Percentiles rank a stretch among this genome's conserved stretches.
phyloP scores from a whole-genome alignment of 352 stramenopile genomes.

The Halophytophthora polymorphica region DNA sequence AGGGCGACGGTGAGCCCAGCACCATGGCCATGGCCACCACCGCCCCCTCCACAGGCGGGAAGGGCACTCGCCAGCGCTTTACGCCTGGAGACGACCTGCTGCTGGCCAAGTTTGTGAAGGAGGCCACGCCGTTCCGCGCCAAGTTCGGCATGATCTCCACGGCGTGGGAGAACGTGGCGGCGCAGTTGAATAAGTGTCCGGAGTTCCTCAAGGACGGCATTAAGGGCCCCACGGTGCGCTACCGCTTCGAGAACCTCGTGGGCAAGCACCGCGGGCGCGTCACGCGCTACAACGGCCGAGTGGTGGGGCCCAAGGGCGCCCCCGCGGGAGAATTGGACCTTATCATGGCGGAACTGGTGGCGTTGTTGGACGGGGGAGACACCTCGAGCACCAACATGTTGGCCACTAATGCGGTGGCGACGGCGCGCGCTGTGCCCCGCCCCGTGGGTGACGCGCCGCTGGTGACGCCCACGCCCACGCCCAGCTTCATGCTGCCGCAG shows the following conservation, averaged over 20 bases:
- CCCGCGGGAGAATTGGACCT: slow-evolving; percentile 32
- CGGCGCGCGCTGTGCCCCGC: too few species aligned
- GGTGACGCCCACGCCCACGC: too few species aligned
- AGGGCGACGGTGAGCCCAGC: slow-evolving; percentile 17
- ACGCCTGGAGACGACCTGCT: slow-evolving; percentile 29
- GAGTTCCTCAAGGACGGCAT: slow-evolving; percentile 32
- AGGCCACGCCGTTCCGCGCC: slow-evolving; percentile 26
- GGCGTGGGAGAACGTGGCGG: slow-evolving; percentile 31
- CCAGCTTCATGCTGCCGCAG: too few species aligned
- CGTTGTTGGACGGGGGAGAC: slow-evolving; percentile 26
- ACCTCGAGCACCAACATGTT: slow-evolving; percentile 18
- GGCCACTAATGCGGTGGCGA: slow-evolving; percentile 25
- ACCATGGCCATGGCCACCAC: slow-evolving; percentile 15
- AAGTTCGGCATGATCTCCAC: slow-evolving; percentile 33
- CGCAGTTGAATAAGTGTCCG: slow-evolving; percentile 17
- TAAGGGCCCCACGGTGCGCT: slow-evolving; percentile 31
- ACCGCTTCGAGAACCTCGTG: slow-evolving; percentile 33
- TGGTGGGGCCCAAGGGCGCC: slow-evolving; percentile 21
- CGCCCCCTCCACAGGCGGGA: too few species aligned
- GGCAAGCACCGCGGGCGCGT: slow-evolving; percentile 30
- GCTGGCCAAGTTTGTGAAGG: slow-evolving; percentile 25
- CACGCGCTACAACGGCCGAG: slow-evolving; percentile 27
- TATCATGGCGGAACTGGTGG: slow-evolving; percentile 31
- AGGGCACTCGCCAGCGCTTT: slow-evolving; percentile 26
- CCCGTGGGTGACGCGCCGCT: too few species aligned